Evolutionary conservation across 768 basidiomycete species (phyloP).

Genomic region (Trametes cinnabarina): DNA sequence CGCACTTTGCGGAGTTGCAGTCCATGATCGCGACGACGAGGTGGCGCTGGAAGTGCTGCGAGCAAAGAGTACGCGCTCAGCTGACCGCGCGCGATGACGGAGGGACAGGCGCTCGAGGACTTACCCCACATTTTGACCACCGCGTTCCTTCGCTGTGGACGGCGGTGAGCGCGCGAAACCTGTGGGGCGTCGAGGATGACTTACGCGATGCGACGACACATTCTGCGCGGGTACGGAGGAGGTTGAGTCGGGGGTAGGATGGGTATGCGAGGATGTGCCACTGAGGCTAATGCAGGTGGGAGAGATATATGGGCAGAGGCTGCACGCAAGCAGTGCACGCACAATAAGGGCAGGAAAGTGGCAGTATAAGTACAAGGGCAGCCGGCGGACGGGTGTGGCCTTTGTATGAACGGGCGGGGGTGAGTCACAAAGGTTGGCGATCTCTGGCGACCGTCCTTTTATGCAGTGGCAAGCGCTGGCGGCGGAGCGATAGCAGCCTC

Average conservation of each 20-base stretch:
- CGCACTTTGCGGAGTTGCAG: constrained; percentile 63
- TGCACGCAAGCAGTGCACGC: too few relatives aligned
- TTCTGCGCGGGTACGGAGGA: constrained; percentile 27
- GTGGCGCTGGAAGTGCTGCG: constrained; percentile 78
- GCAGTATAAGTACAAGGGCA: constrained; percentile 6
- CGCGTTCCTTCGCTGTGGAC: constrained; percentile 67
- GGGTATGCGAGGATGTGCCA: constrained; percentile 1
- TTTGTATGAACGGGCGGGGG: constrained; percentile 10
- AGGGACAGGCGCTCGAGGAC: constrained; percentile 16
- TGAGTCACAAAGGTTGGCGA: constrained; percentile 15
- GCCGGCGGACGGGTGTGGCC: not conserved
- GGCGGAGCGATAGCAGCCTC: constrained; percentile 1
- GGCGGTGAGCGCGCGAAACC: constrained; percentile 13
- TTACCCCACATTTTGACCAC: constrained; percentile 70
- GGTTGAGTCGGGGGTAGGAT: not conserved
- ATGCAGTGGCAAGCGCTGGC: constrained; percentile 21
- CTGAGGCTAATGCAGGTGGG: not conserved
- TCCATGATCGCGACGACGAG: constrained; percentile 71
- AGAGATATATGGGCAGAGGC: not conserved
- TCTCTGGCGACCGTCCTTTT: constrained; percentile 19
- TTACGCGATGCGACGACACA: constrained; percentile 79
- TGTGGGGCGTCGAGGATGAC: constrained; percentile 30
- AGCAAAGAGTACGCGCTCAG: constrained; percentile 9
- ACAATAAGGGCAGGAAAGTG: not conserved
- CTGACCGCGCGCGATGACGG: constrained; percentile 13